Conservation (phyloP, 345 rosid species). For the Odontarrhena argentea region DNA sequence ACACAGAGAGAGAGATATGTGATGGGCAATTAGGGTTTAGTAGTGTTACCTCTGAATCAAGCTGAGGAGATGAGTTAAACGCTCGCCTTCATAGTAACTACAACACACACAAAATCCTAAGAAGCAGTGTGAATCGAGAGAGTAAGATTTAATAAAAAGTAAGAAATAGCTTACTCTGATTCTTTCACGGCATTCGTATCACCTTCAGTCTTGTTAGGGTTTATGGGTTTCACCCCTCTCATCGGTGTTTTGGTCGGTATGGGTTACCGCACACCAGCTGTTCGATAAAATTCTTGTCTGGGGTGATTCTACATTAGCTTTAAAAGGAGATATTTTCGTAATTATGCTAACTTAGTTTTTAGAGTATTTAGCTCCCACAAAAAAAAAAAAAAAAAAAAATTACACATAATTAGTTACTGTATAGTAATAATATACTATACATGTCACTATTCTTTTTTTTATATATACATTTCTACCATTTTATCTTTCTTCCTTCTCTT, state of each 20-base stretch:
- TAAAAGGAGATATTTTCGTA: background rate
- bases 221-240: conserved; percentile 20
- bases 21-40: background rate
- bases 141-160: background rate
- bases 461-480: no score
- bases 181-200: conserved; percentile 28
- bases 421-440: no score
- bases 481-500: no score
- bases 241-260: conserved; percentile 5
- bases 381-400: no score
- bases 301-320: no score
- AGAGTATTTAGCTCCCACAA: no score
- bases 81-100: conserved; percentile 63
- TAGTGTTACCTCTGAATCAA: conserved; percentile 51
- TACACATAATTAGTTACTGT: no score
- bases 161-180: conserved; percentile 28
- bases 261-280: conserved; percentile 9
- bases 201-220: conserved; percentile 29
- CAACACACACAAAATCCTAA: conserved; percentile 14
- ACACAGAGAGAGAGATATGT: background rate
- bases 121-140: background rate
- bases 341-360: background rate
- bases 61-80: conserved; percentile 53
- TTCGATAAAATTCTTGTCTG: conserved; percentile 1
- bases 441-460: no score